Evolutionary conservation across 2,329 filamentous ascomycete species (phyloP).

Genomic region (Colletotrichum magnum): DNA sequence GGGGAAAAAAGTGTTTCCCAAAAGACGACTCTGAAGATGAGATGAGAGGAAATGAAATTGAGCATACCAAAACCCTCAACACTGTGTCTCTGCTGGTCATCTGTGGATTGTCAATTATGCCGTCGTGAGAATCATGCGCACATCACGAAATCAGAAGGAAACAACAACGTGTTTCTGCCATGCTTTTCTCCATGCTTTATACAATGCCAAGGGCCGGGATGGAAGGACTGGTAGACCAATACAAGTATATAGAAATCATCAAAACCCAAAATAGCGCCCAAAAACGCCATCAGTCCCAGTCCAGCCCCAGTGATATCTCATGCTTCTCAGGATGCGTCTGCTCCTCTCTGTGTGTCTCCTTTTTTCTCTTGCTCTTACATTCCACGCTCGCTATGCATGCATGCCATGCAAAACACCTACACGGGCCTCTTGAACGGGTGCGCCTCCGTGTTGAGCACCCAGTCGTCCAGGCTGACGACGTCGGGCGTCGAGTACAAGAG

Average conservation of each 20-base stretch:
- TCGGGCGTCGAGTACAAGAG: conserved; percentile 80
- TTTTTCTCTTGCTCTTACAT: background rate
- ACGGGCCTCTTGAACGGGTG: conserved; percentile 68
- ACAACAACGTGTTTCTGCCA: no score
- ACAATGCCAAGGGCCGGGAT: no score
- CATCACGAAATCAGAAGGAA: no score
- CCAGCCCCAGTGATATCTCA: no score
- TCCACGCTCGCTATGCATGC: background rate
- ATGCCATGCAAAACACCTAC: conserved; percentile 35
- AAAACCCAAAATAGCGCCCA: no score
- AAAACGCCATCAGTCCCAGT: no score
- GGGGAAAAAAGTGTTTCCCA: conserved; percentile 4
- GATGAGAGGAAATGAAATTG: conserved; percentile 38
- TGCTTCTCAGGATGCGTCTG: no score
- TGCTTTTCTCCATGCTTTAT: no score
- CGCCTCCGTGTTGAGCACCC: conserved; percentile 76
- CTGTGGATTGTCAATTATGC: background rate
- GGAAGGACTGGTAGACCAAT: no score
- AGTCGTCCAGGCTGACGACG: conserved; percentile 77
- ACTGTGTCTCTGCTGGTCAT: background rate
- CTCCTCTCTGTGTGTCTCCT: background rate
- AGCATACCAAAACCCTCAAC: conserved; percentile 19
- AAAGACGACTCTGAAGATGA: conserved; percentile 18
- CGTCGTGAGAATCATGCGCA: no score
- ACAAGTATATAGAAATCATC: no score